A percentile compares a stretch with the other conserved stretches of the same genome.
Evolutionary conservation across 345 rosid genomes (phyloP).

Genomic region (Noccaea caerulescens): DNA sequence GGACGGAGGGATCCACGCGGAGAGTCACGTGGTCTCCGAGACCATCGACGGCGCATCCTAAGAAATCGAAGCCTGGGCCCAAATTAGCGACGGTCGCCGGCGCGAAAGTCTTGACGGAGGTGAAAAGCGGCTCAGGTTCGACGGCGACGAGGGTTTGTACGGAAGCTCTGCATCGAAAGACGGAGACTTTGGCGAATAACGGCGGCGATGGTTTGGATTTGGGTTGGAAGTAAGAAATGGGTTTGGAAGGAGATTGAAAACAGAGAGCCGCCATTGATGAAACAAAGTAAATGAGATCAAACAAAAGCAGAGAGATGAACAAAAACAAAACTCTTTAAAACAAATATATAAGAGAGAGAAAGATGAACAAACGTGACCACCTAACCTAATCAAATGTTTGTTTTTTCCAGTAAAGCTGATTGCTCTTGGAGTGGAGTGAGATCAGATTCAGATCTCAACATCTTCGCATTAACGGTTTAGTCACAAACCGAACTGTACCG

Average conservation of each 20-base stretch:
- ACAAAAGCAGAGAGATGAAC: not conserved
- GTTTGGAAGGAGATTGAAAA: constrained; percentile 50
- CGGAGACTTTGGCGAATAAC: constrained; percentile 29
- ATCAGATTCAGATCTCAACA: constrained; percentile 36
- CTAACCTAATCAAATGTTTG: constrained; percentile 39
- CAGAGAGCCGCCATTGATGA: constrained; percentile 50
- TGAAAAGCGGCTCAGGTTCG: constrained; percentile 73
- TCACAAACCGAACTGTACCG: not conserved
- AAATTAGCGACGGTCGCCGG: constrained; percentile 93
- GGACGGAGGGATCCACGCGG: constrained; percentile 66
- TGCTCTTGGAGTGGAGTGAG: constrained; percentile 32
- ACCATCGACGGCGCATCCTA: constrained; percentile 91
- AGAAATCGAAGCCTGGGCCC: constrained; percentile 90
- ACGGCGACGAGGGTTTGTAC: constrained; percentile 50
- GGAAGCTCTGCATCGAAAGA: constrained; percentile 58
- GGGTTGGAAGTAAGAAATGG: constrained; percentile 24
- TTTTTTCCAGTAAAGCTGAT: constrained; percentile 10
- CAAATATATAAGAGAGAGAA: not conserved
- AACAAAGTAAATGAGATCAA: not conserved
- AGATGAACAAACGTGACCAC: constrained; percentile 32
- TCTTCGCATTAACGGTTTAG: constrained; percentile 8
- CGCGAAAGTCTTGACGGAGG: constrained; percentile 79
- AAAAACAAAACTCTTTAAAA: not conserved
- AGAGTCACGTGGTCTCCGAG: constrained; percentile 49
- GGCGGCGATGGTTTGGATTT: constrained; percentile 31